Conservation (phyloP, 2,329 filamentous ascomycete genomes). For the Kalaharituber pfeilii region DNA sequence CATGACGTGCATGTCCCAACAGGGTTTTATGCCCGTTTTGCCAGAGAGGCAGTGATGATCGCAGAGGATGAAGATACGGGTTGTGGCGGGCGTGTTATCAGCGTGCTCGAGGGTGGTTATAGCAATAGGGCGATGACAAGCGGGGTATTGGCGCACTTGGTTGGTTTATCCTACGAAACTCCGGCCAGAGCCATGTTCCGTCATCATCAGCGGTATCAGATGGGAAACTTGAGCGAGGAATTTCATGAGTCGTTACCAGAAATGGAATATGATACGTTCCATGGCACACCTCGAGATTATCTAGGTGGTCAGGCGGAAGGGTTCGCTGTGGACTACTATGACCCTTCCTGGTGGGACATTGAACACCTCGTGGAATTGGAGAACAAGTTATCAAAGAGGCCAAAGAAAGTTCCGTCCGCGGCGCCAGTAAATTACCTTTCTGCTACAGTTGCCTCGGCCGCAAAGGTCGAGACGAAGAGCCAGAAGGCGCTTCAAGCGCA, state of each 20-base stretch:
- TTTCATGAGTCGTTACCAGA: background rate
- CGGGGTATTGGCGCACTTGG: constrained; percentile 76
- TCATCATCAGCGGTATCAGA: background rate
- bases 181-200: background rate
- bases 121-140: constrained; percentile 80
- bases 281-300: background rate
- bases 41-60: constrained; percentile 64
- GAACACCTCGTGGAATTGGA: constrained; percentile 1
- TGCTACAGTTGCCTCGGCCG: background rate
- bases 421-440: background rate
- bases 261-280: background rate
- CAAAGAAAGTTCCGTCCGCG: background rate
- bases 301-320: background rate
- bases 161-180: constrained; percentile 45
- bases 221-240: background rate
- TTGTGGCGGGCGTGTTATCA: constrained; percentile 73
- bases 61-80: constrained; percentile 61
- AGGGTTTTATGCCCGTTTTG: constrained; percentile 85
- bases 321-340: background rate
- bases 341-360: background rate
- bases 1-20: constrained; percentile 93
- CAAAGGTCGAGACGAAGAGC: background rate
- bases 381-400: background rate
- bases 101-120: constrained; percentile 89
- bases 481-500: background rate